Evolutionary conservation across 805 yeast species (phyloP), one percentile per base, ranked within the genome.

Genomic region (Zygosaccharomyces gambellarensis): DNA sequence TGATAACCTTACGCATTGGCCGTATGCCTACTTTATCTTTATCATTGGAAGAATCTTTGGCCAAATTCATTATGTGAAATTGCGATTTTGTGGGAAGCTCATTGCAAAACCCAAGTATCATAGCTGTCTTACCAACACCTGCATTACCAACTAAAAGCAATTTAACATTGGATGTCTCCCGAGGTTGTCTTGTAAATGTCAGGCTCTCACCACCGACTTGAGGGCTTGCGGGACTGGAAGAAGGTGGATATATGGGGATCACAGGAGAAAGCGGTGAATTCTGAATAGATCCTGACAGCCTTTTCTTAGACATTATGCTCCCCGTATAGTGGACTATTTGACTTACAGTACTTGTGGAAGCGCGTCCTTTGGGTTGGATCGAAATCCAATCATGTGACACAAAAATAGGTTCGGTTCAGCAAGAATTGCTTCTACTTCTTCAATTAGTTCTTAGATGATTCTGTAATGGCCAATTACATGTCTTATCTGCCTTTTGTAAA

Each of bases 91-190:
- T 65, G 17, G 64, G 63, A 7, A 68, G 49, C 43, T 67, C 71
- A 45, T 71, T 69, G 52, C 75, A 73, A 49, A 73, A 76, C 19
- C 71, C 67, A 5, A 75, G 51, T 3, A 76, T 68, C 53, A 75
- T 63, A 1, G 79, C 77, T 7, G 78, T 71, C 51, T 76, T 76
- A 1, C 80, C 80, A 2, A 76, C 78, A 10, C 76, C 74, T 1
- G 78, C 72, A 41, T 75, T 74, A 2, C 80, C 79, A 27, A 75
- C 64, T 4, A 74, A 58, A 8, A 74, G 55, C 4, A 73, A 48
- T 52, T 74, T 74, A 43, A 70, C 63, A 43, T 55, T 64, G 22
- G 66, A 54, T 2, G 58, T 47, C 42, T 43, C 50, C 21, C 36
- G 46, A 17, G 38, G 43, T 14, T 43, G 45, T 10, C 34, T 19